Base-by-base conservation (phyloP, 257 asterid species). In the Haberlea rhodopensis region DNA sequence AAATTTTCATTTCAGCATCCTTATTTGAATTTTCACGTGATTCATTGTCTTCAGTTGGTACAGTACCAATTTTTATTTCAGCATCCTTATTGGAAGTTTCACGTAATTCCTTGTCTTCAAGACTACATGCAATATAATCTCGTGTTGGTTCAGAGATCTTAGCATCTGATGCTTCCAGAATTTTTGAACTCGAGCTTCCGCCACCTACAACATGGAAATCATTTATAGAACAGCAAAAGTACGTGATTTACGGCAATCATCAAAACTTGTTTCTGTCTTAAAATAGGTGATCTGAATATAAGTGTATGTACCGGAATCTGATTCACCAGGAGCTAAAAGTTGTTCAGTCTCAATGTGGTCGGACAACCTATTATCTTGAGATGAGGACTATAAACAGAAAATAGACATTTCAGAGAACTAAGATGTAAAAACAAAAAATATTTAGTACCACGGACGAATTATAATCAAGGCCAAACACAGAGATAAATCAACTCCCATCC, bases 361-460 rank as follows among this genome's bases (percentile, higher is more conserved):
- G 7, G 73, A 31, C 71, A 40, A 57, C 71, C 68, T 75, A 15
- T 28, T 60, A 61, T 75, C 71, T 37, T 66, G 76, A 68, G 46
- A 53, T 49, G 82, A 49, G 71, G 87, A 59, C 95, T 84, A 61
- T 60, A 59, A 40, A 77, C 6, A 48, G 27, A 70, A 66, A 55
- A 70, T n/a, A 31, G 34, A n/a, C 48, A 72, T 52, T 64, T 69
- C 67, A 73, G 68, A 45, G 46, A 63, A 63, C 62, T 24, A 65
- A 72, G n/a, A 28, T 54, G 43, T 25, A 31, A 60, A 62, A 54
- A n/a, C 19, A 65, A 18, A 60, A 45, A 21, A 29, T 22, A 29
- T 1, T 9, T 10, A 31, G 23, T 0, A 53, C 3, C 37, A 37
- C 37, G 7, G 5, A 23, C 15, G 20, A 18, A 57, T 59, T 19